These are phyloP conservation scores for Kwoniella heveanensis DNA, from an alignment of 768 basidiomycete genomes.

Conservation along the genomic window DNA sequence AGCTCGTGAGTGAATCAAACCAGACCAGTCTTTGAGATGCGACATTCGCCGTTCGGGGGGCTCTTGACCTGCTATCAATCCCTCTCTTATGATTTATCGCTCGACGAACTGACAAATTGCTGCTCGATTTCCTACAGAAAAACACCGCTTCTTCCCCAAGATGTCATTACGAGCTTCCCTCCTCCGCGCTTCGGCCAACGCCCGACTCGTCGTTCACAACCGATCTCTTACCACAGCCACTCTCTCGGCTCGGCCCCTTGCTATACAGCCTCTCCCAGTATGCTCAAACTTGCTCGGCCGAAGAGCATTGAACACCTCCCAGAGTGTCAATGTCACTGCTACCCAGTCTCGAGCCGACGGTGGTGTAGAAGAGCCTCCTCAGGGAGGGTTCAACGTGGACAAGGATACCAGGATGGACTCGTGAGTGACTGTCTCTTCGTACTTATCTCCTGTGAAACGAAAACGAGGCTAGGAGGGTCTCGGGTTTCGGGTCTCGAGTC, in stretches of 20 bases:
- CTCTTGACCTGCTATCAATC: no score
- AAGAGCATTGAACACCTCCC: constrained; percentile 25
- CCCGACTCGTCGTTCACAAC: constrained; percentile 7
- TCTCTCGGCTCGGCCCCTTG: constrained; percentile 21
- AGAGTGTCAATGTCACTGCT: constrained; percentile 22
- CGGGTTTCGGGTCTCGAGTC: no score
- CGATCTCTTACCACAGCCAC: constrained; percentile 12
- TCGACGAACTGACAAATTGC: no score
- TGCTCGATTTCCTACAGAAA: neutral
- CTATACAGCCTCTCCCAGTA: constrained; percentile 16
- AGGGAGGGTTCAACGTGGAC: constrained; percentile 53
- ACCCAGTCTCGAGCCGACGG: constrained; percentile 45
- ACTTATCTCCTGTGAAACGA: neutral
- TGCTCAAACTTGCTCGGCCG: constrained; percentile 8
- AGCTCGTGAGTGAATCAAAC: no score
- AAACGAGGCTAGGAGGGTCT: neutral
- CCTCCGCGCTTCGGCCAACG: constrained; percentile 21
- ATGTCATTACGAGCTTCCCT: constrained; percentile 34
- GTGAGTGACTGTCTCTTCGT: constrained; percentile 45
- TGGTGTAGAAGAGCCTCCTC: constrained; percentile 47
- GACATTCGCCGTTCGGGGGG: no score
- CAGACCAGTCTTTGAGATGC: no score
- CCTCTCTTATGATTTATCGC: no score
- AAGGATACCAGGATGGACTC: constrained; percentile 52
- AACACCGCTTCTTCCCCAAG: neutral